Evolutionary conservation across 179 eudicot genomes (phyloP), one percentile per base, ranked within the genome.

Genomic region (Sideroxylon spinosum): DNA sequence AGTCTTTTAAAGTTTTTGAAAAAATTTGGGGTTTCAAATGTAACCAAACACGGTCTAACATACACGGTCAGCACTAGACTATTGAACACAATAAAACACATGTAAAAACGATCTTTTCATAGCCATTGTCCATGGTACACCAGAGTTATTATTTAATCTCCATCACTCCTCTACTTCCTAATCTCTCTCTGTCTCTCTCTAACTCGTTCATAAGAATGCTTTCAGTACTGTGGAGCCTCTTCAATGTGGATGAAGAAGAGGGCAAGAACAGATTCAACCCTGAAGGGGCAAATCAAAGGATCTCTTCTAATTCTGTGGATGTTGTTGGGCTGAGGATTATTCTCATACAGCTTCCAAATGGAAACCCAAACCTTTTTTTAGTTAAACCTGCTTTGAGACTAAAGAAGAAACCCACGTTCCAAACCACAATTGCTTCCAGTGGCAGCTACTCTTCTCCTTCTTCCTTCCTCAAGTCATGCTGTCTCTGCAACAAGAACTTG

Each of bases 401-500:
- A 29, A 29, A 29, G 29, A 29, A 57, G 8, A 74, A 60, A 74
- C 77, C 77, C 77, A 32, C 68, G 9, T 65, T 50, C 71, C 22
- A 9, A 22, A 28, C 74, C 22, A 23, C n/a, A n/a, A n/a, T 29
- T 29, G 2, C 37, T 29, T 29, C 37, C 37, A 29, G 37, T 29
- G 37, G 37, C 37, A 29, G 37, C 37, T 29, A 3, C 37, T 29
- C 37, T 29, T 29, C 37, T 29, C 37, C 22, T n/a, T 78, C 70
- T 75, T 70, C 63, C 26, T 64, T 73, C n/a, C 85, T 81, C 68
- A 82, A 76, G 28, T 76, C 75, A 0, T 85, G 87, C 57, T 46
- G 17, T 44, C 82, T 85, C 12, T 85, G 87, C 79, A 56, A 53
- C 53, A 81, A 81, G 74, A 71, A 68, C 19, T 74, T 85, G 28